Base-by-base conservation (phyloP, 106 monocot genomes). In the Cymbidium sinense region DNA sequence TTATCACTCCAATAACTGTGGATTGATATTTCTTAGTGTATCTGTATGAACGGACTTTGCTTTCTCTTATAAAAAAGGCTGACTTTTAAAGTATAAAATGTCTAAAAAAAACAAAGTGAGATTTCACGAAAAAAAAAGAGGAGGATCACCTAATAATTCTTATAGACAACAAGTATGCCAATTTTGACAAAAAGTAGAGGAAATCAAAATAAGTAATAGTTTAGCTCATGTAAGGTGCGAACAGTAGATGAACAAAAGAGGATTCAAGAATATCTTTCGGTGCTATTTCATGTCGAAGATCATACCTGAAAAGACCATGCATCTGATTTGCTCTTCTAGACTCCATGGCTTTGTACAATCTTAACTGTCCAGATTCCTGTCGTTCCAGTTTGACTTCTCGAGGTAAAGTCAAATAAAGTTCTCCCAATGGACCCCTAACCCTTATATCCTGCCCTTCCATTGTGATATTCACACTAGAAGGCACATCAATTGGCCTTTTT, bases 241-340 rank as follows among this genome's bases (percentile, higher is more conserved):
- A 0, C n/a, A 21, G 4, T 61, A 25, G 25, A 61, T 23, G 23
- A 61, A 61, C 61, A 61, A 61, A 61, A 61, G 7, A 61, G 9
- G 23, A 23, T 25, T 25, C 21, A 61, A 9, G n/a, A 61, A 61
- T 6, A 62, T 1, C 6, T 27, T 6, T 7, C 1, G 1, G 29
- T 64, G 51, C 11, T 19, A 11, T 20, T 20, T 20, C 4, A 43
- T 10, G 23, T 69, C 31, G 9, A 47, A 72, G 3, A 58, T 23
- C 52, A 71, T 77, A 96, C 96, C 96, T 96, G 83, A 93, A 96
- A 81, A 96, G 93, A 4, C 96, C 96, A 79, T 96, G 93, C 93
- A 96, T 91, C 76, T 96, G 89, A 76, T 93, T 91, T 29, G 96
- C 96, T 72, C 86, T 86, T 77, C 87, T 85, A 34, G 93, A 91